Evolutionary conservation across 2,329 filamentous ascomycete genomes (phyloP).

Genomic region (Xylariaceae sp.): DNA sequence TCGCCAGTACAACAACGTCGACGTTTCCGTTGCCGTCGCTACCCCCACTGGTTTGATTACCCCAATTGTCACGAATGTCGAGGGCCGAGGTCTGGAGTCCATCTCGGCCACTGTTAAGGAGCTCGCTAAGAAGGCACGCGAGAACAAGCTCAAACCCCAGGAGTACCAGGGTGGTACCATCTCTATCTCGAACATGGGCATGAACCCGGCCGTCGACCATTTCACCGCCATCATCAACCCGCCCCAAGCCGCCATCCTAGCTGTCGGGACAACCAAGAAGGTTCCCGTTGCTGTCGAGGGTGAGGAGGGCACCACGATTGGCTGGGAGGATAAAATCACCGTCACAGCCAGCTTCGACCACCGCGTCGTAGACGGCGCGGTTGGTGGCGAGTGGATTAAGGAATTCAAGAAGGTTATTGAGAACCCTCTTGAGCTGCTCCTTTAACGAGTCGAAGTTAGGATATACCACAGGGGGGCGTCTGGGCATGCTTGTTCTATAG

Average conservation of each 20-base stretch:
- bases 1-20: slow-evolving; percentile 87
- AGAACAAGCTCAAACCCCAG: slow-evolving; percentile 98
- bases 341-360: slow-evolving; percentile 97
- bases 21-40: slow-evolving; percentile 92
- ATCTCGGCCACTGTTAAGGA: slow-evolving; percentile 93
- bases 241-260: slow-evolving; percentile 90
- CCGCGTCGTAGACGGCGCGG: slow-evolving; percentile 95
- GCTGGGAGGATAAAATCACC: slow-evolving; percentile 96
- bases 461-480: slow-evolving; percentile 27
- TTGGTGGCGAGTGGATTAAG: slow-evolving; percentile 93
- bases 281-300: slow-evolving; percentile 82
- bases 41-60: slow-evolving; percentile 95
- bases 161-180: slow-evolving; percentile 99
- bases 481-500: slow-evolving; percentile 32
- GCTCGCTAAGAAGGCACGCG: slow-evolving; percentile 90
- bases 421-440: slow-evolving; percentile 90
- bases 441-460: slow-evolving; percentile 51
- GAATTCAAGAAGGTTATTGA: slow-evolving; percentile 97
- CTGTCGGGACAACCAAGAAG: slow-evolving; percentile 92
- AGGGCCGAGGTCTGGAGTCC: slow-evolving; percentile 77
- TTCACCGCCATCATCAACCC: slow-evolving; percentile 99
- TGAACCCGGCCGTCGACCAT: slow-evolving; percentile 93
- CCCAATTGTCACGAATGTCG: slow-evolving; percentile 88
- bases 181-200: slow-evolving; percentile 99
- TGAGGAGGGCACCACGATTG: slow-evolving; percentile 75